These are phyloP conservation scores for Psophocarpus tetragonolobus DNA, from an alignment of 306 rosid species.

Conservation along the genomic window DNA sequence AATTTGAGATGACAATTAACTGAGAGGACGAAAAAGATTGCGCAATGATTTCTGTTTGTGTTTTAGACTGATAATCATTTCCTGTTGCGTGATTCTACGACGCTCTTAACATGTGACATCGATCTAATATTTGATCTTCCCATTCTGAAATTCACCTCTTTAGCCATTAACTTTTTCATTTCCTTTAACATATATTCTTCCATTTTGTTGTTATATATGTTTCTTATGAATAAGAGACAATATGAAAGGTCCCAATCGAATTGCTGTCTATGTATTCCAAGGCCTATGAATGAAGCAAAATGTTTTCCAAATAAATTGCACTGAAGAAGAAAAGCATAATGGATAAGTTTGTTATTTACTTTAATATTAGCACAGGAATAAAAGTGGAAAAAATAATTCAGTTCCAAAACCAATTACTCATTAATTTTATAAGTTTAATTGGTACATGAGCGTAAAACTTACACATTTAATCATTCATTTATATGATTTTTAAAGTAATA, in stretches of 20 bases:
- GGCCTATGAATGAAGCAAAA: slow-evolving; percentile 27
- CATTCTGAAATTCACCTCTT: neutral
- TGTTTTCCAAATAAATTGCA: slow-evolving; percentile 6
- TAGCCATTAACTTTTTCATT: neutral
- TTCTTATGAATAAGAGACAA: neutral
- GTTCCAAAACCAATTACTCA: slow-evolving; percentile 19
- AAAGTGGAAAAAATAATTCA: neutral
- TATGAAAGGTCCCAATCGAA: neutral
- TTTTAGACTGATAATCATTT: neutral
- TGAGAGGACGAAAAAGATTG: neutral
- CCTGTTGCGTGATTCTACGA: neutral
- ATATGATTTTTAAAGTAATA: no score
- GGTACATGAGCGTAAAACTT: no score
- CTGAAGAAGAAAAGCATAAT: slow-evolving; percentile 38
- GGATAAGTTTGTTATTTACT: slow-evolving; percentile 16
- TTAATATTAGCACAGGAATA: slow-evolving; percentile 6
- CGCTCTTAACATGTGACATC: neutral
- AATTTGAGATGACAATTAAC: neutral
- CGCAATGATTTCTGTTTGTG: neutral
- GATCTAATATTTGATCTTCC: neutral
- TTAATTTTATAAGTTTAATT: neutral
- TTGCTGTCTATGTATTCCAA: slow-evolving; percentile 19
- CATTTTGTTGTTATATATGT: neutral
- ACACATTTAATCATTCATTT: no score
- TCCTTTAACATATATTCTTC: neutral